These are phyloP conservation scores for Fusarium virguliforme DNA, from an alignment of 2,329 filamentous ascomycete genomes.

Conservation along the genomic window DNA sequence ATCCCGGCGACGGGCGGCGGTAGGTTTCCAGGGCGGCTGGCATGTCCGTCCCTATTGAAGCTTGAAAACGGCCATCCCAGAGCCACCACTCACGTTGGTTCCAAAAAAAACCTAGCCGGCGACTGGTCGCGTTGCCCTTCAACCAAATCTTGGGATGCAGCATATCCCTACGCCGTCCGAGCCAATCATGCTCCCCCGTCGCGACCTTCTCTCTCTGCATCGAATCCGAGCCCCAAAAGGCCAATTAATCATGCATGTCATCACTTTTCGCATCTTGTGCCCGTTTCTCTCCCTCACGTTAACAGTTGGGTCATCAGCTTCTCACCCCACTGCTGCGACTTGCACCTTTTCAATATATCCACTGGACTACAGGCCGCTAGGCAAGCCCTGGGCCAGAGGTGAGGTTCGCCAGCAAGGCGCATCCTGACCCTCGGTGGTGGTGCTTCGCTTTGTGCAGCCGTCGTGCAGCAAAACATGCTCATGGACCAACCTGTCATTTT, in stretches of 20 bases:
- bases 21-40: conserved; percentile 35
- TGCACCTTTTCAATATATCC: conserved; percentile 29
- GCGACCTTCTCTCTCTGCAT: conserved; percentile 25
- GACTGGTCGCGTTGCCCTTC: conserved; percentile 34
- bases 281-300: conserved; percentile 27
- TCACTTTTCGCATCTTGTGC: conserved; percentile 20
- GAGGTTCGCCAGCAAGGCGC: conserved; percentile 12
- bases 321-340: conserved; percentile 11
- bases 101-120: conserved; percentile 22
- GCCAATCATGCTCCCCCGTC: conserved; percentile 41
- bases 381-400: conserved; percentile 27
- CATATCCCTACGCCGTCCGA: conserved; percentile 19
- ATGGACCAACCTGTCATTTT: conserved; percentile 30
- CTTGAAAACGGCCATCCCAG: not conserved
- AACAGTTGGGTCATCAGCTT: conserved; percentile 7
- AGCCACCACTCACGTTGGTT: conserved; percentile 19
- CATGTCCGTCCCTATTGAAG: conserved; percentile 25
- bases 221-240: conserved; percentile 27
- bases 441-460: conserved; percentile 22
- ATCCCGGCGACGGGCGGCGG: conserved; percentile 29
- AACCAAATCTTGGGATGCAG: conserved; percentile 35
- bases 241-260: conserved; percentile 53
- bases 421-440: not conserved
- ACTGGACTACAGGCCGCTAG: conserved; percentile 32
- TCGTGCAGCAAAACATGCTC: conserved; percentile 4